These are phyloP conservation scores for Triglochin maritima DNA, from an alignment of 106 monocot genomes.

Conservation along the genomic window DNA sequence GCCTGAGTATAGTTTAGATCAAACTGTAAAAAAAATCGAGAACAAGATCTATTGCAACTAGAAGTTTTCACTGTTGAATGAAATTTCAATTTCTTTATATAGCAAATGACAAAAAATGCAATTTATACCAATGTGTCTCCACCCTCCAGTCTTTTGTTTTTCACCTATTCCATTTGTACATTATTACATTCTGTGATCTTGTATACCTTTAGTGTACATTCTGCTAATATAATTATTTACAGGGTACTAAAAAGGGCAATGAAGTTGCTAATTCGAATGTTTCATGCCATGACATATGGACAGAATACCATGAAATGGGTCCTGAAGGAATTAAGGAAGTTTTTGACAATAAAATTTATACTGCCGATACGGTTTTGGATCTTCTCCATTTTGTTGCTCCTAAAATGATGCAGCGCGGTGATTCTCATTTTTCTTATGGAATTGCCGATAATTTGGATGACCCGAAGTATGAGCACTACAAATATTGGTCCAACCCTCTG, in stretches of 20 bases:
- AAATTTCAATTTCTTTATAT: background rate
- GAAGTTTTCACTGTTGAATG: background rate
- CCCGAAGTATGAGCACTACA: slow-evolving; percentile 77
- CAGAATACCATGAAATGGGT: slow-evolving; percentile 88
- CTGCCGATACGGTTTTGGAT: slow-evolving; percentile 61
- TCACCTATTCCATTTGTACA: background rate
- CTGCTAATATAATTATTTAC: slow-evolving; percentile 1
- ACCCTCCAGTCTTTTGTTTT: background rate
- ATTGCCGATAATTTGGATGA: slow-evolving; percentile 96
- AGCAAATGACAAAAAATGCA: background rate
- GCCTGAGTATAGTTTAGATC: too few relatives aligned
- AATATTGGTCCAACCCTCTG: slow-evolving; percentile 99
- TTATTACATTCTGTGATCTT: background rate
- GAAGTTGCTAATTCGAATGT: slow-evolving; percentile 56
- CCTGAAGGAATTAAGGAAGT: slow-evolving; percentile 83
- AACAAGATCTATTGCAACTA: too few relatives aligned
- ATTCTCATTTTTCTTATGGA: slow-evolving; percentile 89
- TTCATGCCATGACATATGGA: slow-evolving; percentile 80
- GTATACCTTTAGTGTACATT: too few relatives aligned
- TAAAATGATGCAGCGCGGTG: slow-evolving; percentile 94
- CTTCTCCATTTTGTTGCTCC: slow-evolving; percentile 97
- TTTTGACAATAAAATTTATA: slow-evolving; percentile 79
- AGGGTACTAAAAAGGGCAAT: slow-evolving; percentile 75
- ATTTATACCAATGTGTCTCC: background rate
- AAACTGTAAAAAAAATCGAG: too few relatives aligned